Percentiles rank a stretch among this genome's conserved stretches.
Conservation (phyloP, 2,329 filamentous ascomycete species). For the Claviceps pusilla region DNA sequence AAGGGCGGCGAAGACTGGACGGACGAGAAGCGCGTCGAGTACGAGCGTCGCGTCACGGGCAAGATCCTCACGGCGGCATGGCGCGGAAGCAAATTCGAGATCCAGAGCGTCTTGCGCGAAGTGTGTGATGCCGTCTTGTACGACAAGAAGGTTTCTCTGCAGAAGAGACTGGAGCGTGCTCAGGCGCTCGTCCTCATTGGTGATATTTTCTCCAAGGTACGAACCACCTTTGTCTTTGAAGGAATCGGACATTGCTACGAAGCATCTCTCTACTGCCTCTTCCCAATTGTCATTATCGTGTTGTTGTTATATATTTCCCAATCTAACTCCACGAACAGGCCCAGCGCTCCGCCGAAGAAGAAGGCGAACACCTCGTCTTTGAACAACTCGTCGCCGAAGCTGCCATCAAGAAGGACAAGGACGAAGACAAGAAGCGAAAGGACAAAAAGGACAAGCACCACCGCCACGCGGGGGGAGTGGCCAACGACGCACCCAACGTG, state of each 20-base stretch:
- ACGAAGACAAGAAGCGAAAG: conserved; percentile 54
- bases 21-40: conserved; percentile 90
- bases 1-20: conserved; percentile 95
- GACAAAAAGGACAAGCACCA: conserved; percentile 31
- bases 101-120: conserved; percentile 85
- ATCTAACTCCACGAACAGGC: conserved; percentile 38
- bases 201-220: conserved; percentile 76
- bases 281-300: background rate
- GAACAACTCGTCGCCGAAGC: conserved; percentile 96
- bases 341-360: conserved; percentile 79
- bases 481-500: conserved; percentile 14
- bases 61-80: conserved; percentile 96
- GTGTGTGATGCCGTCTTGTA: conserved; percentile 83
- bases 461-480: conserved; percentile 14
- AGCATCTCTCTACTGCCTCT: background rate
- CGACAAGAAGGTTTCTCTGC: conserved; percentile 59
- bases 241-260: too few relatives aligned
- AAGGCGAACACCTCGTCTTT: conserved; percentile 97
- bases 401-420: conserved; percentile 84
- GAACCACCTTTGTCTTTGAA: conserved; percentile 7
- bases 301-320: too few relatives aligned
- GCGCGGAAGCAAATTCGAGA: conserved; percentile 94
- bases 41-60: conserved; percentile 86
- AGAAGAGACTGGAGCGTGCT: conserved; percentile 81
- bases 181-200: conserved; percentile 80